Conservation (phyloP, 192 early-diverging fungal genomes). For the Coemansia sp. region DNA sequence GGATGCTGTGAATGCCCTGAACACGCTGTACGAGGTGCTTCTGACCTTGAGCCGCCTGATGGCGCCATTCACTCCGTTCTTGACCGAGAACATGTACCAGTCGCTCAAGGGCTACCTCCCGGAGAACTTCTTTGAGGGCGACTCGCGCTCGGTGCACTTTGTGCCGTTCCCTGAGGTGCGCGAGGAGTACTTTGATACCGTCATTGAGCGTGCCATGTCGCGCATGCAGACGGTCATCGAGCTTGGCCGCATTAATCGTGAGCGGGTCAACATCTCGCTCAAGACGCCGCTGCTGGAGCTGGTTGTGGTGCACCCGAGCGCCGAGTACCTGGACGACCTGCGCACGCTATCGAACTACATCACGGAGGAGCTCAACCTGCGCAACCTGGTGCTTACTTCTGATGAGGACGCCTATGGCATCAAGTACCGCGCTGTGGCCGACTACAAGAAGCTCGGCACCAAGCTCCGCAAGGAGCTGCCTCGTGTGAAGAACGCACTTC, state of each 20-base stretch:
- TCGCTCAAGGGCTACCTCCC: conserved; percentile 78
- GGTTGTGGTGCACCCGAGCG: conserved; percentile 84
- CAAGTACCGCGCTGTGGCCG: conserved; percentile 89
- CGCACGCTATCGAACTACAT: conserved; percentile 83
- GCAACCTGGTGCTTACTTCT: conserved; percentile 79
- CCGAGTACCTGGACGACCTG: conserved; percentile 86
- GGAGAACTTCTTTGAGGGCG: conserved; percentile 55
- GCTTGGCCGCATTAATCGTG: conserved; percentile 85
- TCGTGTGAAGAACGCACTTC: conserved; percentile 84
- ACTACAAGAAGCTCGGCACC: conserved; percentile 82
- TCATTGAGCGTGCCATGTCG: conserved; percentile 90
- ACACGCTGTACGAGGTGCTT: conserved; percentile 94
- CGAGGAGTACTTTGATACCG: conserved; percentile 92
- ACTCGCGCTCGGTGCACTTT: conserved; percentile 92
- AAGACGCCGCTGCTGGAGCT: conserved; percentile 94
- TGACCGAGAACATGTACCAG: conserved; percentile 98
- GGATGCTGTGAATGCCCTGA: conserved; percentile 82
- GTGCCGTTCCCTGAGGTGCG: conserved; percentile 90
- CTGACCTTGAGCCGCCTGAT: conserved; percentile 86
- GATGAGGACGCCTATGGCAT: conserved; percentile 92
- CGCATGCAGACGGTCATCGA: conserved; percentile 98
- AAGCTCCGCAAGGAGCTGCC: conserved; percentile 87
- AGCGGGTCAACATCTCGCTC: conserved; percentile 86
- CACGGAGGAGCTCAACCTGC: conserved; percentile 89
- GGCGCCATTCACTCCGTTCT: conserved; percentile 93